Evolutionary conservation across 176 grass and related monocot species (phyloP), one percentile per base, ranked within the genome.

Genomic region (Microstegium vimineum): DNA sequence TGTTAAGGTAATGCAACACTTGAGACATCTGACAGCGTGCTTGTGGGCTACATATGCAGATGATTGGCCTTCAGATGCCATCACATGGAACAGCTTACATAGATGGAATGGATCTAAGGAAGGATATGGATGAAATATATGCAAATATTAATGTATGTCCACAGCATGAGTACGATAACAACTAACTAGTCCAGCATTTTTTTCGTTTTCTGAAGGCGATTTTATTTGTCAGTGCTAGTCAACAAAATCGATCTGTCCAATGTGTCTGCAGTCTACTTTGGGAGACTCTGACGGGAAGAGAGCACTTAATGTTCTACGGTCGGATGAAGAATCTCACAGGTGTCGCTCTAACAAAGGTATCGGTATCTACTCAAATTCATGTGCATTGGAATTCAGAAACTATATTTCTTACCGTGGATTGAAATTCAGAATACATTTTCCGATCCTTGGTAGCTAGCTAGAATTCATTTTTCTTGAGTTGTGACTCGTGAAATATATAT

Each of bases 301-400:
- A 97, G 18, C 95, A 97, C 65, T 37, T 97, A 20, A 57, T 91
- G 78, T 97, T 97, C 82, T 97, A n/a, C 83, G 95, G 92, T 2
- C 83, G 92, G 47, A 74, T 97, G 70, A 97, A 94, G 84, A 97
- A 97, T 63, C 86, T 97, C 40, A 84, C 85, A 62, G 92, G 95
- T 75, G 85, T 81, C 37, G 22, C 47, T 60, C 76, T 98, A 62
- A 69, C 40, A 36, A 85, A 90, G 92, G 95, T 98, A 93, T 49
- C 4, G n/a, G n/a, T 49, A 18, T n/a, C n/a, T n/a, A 18, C 46
- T 49, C 16, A 49, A 49, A 49, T 17, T 49, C 6, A 49, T 5
- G 46, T 49, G 46, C 16, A 49, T 2, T 5, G 16, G 5, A 17
- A 49, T 49, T 49, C 15, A 49, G 46, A 18, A 49, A 49, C 14